A percentile compares a stretch with the other conserved stretches of the same genome.
Evolutionary conservation across 2,329 filamentous ascomycete genomes (phyloP).

Genomic region (Scortechinia acanthostroma): DNA sequence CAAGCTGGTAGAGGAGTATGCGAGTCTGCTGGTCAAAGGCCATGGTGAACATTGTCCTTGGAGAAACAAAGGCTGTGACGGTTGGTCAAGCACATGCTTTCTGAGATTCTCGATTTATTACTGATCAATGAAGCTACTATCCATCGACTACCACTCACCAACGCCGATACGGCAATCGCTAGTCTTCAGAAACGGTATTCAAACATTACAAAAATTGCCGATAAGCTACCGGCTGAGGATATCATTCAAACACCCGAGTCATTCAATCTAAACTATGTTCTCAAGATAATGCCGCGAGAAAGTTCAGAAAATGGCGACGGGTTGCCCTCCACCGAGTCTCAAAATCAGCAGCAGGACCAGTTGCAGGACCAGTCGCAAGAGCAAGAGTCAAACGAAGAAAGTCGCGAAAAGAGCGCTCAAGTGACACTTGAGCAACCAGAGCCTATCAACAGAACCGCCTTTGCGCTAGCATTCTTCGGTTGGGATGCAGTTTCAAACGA

Average conservation of each 20-base stretch:
- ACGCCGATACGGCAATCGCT: neutral
- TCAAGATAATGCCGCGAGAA: neutral
- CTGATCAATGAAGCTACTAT: neutral
- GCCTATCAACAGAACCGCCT: neutral
- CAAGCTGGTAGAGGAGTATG: neutral
- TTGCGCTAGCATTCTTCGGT: neutral
- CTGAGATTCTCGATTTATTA: neutral
- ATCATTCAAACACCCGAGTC: neutral
- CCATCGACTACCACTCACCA: neutral
- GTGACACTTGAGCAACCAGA: neutral
- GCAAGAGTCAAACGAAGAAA: neutral
- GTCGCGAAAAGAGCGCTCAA: neutral
- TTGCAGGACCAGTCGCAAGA: neutral
- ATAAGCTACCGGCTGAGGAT: neutral
- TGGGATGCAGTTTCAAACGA: neutral
- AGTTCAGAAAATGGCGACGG: neutral
- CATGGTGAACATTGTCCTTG: conserved; percentile 1
- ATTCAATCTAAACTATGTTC: neutral
- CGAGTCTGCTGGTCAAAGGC: neutral
- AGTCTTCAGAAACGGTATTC: neutral
- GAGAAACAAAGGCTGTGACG: conserved; percentile 2
- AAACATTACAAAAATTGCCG: neutral
- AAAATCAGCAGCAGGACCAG: no score
- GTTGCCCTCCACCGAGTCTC: neutral
- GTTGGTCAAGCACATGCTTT: neutral